These are phyloP conservation scores for Pinus albicaulis DNA, from an alignment of 75 land plant species.

Conservation along the genomic window DNA sequence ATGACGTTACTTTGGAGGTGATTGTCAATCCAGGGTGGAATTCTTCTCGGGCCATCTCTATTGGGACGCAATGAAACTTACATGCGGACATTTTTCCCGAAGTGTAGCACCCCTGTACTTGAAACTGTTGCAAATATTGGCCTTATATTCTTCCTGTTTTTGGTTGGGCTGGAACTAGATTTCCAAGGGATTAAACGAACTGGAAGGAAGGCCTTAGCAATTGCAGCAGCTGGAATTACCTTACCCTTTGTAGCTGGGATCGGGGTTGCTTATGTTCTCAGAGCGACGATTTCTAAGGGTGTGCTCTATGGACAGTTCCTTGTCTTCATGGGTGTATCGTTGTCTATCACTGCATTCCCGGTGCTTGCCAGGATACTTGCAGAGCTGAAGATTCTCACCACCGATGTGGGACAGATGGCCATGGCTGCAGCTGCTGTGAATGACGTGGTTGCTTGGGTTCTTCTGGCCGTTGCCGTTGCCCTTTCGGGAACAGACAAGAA, in stretches of 20 bases:
- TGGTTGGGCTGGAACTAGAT: slow-evolving; percentile 82
- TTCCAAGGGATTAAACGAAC: slow-evolving; percentile 39
- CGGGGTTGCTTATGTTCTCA: slow-evolving; percentile 53
- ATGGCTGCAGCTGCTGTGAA: slow-evolving; percentile 93
- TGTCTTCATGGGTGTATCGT: slow-evolving; percentile 86
- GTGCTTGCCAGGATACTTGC: slow-evolving; percentile 87
- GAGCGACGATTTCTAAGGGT: slow-evolving; percentile 44
- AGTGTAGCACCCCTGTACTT: slow-evolving; percentile 54
- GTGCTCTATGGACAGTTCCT: slow-evolving; percentile 45
- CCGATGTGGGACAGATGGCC: slow-evolving; percentile 84
- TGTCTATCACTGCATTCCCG: slow-evolving; percentile 89
- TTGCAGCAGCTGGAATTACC: slow-evolving; percentile 64
- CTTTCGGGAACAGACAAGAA: too few species aligned
- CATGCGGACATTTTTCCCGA: slow-evolving; percentile 51
- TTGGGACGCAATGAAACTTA: slow-evolving; percentile 51
- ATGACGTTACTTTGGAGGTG: too few species aligned
- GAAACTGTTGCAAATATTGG: slow-evolving; percentile 78
- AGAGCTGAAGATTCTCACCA: slow-evolving; percentile 82
- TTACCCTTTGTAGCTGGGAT: slow-evolving; percentile 66
- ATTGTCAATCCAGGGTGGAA: slow-evolving; percentile 47
- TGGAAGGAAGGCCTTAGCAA: slow-evolving; percentile 54
- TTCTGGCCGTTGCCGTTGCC: too few species aligned
- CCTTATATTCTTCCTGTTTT: slow-evolving; percentile 82
- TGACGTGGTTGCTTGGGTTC: slow-evolving; percentile 89
- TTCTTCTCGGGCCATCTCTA: slow-evolving; percentile 79